Percentiles rank a stretch among this genome's conserved stretches.
Evolutionary conservation across 768 basidiomycete genomes (phyloP).

Genomic region (Boletus vermiculosoides): DNA sequence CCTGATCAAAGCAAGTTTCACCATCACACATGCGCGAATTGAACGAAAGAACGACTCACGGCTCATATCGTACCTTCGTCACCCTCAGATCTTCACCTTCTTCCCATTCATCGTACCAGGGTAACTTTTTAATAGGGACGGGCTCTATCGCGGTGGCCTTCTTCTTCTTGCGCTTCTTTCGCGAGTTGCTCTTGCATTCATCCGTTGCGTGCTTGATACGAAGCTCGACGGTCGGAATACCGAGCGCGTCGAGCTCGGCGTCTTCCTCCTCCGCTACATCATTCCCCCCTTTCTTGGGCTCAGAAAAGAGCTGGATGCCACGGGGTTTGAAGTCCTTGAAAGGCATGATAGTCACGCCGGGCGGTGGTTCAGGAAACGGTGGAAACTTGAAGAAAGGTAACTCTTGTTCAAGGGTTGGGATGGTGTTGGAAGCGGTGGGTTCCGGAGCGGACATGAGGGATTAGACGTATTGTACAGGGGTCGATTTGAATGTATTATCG

Average conservation of each 20-base stretch:
- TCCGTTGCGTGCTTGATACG: constrained; percentile 53
- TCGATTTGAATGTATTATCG: constrained; percentile 12
- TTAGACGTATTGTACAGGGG: constrained; percentile 15
- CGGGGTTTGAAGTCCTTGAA: constrained; percentile 56
- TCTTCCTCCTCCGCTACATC: constrained; percentile 37
- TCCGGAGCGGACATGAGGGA: constrained; percentile 20
- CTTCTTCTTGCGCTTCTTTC: constrained; percentile 48
- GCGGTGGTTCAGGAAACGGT: constrained; percentile 47
- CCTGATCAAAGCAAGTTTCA: constrained; percentile 32
- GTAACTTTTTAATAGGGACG: constrained; percentile 26
- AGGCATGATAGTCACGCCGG: constrained; percentile 48
- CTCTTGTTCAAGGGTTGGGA: constrained; percentile 11
- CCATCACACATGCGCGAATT: background rate
- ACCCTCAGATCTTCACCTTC: constrained; percentile 53
- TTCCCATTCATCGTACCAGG: constrained; percentile 76
- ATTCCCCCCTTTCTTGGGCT: constrained; percentile 33
- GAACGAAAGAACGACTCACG: constrained; percentile 39
- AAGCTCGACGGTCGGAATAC: constrained; percentile 63
- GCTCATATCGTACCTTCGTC: constrained; percentile 42
- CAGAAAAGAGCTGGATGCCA: constrained; percentile 55
- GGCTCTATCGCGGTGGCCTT: constrained; percentile 20
- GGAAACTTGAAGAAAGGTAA: constrained; percentile 37
- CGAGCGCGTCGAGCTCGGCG: constrained; percentile 63
- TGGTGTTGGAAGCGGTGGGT: constrained; percentile 17
- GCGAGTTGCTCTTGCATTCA: constrained; percentile 53